Base-by-base conservation (phyloP, 2,329 filamentous ascomycete genomes). In the Juglanconis sp. region DNA sequence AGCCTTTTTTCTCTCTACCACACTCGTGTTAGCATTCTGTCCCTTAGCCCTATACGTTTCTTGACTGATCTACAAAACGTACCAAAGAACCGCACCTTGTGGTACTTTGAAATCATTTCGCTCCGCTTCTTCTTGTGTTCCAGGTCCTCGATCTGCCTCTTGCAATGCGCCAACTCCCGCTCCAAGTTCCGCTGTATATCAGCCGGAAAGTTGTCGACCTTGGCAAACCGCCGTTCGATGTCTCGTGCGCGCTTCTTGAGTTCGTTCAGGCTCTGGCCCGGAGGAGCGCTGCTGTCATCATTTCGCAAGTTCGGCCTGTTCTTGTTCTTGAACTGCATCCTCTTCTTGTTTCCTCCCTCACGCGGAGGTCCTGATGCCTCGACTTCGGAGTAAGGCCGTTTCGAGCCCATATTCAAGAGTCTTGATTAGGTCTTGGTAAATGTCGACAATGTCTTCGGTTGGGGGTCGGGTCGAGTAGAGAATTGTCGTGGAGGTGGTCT, bases 11-110 rank as follows among this genome's bases (percentile, higher is more conserved):
- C 88, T 83, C 66, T 92, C 88, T 90, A 30, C 4, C 3, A 10
- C 9, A 7, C 5, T n/a, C 4, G 32, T 11, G 40, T 63, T n/a
- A 63, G 58, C 38, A 24, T 24, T 24, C 24, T 24, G 24, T 24
- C 24, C 24, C 24, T 24, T 24, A 2, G 24, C 24, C 24, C 24
- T 24, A 24, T 24, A 24, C 24, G 24, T 24, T 24, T 24, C 24
- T 24, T 24, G 24, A 24, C 24, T 24, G 24, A 24, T 24, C 24
- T 24, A 24, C 24, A 24, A 24, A 24, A 24, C 81, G 55, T 78
- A 90, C 90, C 91, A 73, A 94, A 94, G 71, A 95, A 95, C 34
- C 91, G 81, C 54, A 94, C 85, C 84, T 91, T 93, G 72, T 94
- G 90, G 68, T 92, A 95, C 72, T 87, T 89, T 54, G 80, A 80